A percentile compares a stretch with the other conserved stretches of the same genome.
Evolutionary conservation across 2,329 filamentous ascomycete genomes (phyloP).

Genomic region (Lizonia empirigonia): DNA sequence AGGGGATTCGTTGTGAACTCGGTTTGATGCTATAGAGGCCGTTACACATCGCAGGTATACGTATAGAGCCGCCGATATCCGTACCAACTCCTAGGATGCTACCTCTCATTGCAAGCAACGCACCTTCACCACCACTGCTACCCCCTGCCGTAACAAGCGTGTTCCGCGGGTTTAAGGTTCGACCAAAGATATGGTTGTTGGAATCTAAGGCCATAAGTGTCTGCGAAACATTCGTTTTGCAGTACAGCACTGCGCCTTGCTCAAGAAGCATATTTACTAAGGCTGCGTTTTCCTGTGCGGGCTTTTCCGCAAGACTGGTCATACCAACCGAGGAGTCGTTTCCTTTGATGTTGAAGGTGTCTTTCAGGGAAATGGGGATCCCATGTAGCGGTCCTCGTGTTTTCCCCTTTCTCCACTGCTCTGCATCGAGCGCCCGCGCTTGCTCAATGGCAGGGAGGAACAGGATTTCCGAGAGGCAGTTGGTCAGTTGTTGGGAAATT

Average conservation of each 20-base stretch:
- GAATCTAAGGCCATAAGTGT: conserved; percentile 61
- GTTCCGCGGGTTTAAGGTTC: conserved; percentile 54
- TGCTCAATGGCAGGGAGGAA: conserved; percentile 27
- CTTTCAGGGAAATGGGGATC: conserved; percentile 60
- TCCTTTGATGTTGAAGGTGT: conserved; percentile 54
- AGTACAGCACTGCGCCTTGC: conserved; percentile 59
- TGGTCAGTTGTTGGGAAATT: conserved; percentile 1
- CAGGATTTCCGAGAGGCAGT: conserved; percentile 28
- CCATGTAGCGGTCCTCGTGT: conserved; percentile 52
- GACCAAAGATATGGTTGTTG: conserved; percentile 56
- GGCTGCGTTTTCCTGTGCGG: conserved; percentile 58
- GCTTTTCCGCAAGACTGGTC: conserved; percentile 51
- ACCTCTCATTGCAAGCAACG: conserved; percentile 28
- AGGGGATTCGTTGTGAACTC: conserved; percentile 2
- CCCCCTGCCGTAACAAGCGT: conserved; percentile 54
- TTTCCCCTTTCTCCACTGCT: conserved; percentile 43
- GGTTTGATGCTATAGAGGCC: conserved; percentile 39
- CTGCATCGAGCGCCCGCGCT: conserved; percentile 8
- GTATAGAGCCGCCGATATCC: conserved; percentile 35
- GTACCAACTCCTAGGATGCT: conserved; percentile 30
- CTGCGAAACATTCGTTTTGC: conserved; percentile 59
- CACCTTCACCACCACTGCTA: conserved; percentile 46
- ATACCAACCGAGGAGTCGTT: conserved; percentile 62
- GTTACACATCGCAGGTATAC: conserved; percentile 28
- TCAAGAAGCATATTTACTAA: conserved; percentile 59